Conservation (phyloP, 2,329 filamentous ascomycete species). For the Exutisphaerella laricina region DNA sequence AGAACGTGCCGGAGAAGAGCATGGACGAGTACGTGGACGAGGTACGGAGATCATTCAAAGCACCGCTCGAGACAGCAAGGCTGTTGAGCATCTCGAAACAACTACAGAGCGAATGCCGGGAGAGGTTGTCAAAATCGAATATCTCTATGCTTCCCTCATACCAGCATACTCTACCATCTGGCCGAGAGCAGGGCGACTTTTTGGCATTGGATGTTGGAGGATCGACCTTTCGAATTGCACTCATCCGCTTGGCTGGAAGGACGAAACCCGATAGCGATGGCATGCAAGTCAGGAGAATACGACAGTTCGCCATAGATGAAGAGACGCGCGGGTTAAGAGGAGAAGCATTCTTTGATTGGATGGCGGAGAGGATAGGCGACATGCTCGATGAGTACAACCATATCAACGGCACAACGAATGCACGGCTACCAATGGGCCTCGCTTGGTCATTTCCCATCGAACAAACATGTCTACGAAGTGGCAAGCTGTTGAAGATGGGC, state of each 20-base stretch:
- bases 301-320: slow-evolving; percentile 53
- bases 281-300: slow-evolving; percentile 52
- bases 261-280: slow-evolving; percentile 27
- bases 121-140: slow-evolving; percentile 51
- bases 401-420: slow-evolving; percentile 28
- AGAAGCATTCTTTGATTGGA: slow-evolving; percentile 60
- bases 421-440: slow-evolving; percentile 52
- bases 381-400: slow-evolving; percentile 45
- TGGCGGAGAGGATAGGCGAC: slow-evolving; percentile 54
- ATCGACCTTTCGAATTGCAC: slow-evolving; percentile 59
- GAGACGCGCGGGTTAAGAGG: slow-evolving; percentile 51
- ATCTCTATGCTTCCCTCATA: slow-evolving; percentile 63
- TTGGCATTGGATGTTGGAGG: slow-evolving; percentile 60
- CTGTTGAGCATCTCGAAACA: slow-evolving; percentile 42
- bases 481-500: slow-evolving; percentile 57
- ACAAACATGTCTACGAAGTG: slow-evolving; percentile 56
- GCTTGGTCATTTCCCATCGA: slow-evolving; percentile 64
- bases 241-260: slow-evolving; percentile 51
- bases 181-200: slow-evolving; percentile 54
- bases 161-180: slow-evolving; percentile 56
- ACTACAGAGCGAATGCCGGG: slow-evolving; percentile 49
- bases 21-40: slow-evolving; percentile 46
- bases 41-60: slow-evolving; percentile 40
- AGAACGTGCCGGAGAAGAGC: slow-evolving; percentile 37
- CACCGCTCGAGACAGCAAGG: slow-evolving; percentile 37